These are phyloP conservation scores for Corylus heterophylla DNA, from an alignment of 306 rosid genomes.

Conservation along the genomic window DNA sequence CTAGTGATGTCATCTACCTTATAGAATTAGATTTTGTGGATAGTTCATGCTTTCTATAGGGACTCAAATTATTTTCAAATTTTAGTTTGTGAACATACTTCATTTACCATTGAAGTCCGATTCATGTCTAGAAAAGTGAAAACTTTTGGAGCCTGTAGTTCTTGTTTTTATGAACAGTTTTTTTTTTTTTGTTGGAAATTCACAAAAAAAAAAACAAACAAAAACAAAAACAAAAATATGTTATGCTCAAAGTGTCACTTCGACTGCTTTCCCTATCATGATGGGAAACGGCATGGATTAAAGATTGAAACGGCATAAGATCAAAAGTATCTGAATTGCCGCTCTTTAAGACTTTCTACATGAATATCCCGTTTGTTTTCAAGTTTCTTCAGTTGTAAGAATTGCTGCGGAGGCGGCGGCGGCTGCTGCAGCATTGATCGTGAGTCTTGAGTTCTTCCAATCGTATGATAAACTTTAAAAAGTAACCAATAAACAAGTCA, in stretches of 20 bases:
- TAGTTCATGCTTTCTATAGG: too few relatives aligned
- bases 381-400: neutral
- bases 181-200: too few relatives aligned
- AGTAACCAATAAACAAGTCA: neutral
- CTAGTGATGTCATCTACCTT: slow-evolving; percentile 52
- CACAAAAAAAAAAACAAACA: too few relatives aligned
- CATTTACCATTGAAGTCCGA: neutral
- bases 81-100: neutral
- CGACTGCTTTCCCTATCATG: neutral
- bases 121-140: neutral
- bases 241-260: too few relatives aligned
- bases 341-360: neutral
- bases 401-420: too few relatives aligned
- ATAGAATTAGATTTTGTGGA: slow-evolving; percentile 24
- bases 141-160: neutral
- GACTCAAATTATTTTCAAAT: too few relatives aligned
- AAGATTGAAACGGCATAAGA: neutral
- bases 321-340: neutral
- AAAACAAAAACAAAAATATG: too few relatives aligned
- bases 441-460: neutral
- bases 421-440: neutral
- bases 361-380: neutral
- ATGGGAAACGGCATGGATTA: neutral
- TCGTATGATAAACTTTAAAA: neutral
- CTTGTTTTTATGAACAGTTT: neutral